These are phyloP conservation scores for Zelopaecilomyces penicillatus DNA, from an alignment of 2,329 filamentous ascomycete genomes.

Conservation along the genomic window DNA sequence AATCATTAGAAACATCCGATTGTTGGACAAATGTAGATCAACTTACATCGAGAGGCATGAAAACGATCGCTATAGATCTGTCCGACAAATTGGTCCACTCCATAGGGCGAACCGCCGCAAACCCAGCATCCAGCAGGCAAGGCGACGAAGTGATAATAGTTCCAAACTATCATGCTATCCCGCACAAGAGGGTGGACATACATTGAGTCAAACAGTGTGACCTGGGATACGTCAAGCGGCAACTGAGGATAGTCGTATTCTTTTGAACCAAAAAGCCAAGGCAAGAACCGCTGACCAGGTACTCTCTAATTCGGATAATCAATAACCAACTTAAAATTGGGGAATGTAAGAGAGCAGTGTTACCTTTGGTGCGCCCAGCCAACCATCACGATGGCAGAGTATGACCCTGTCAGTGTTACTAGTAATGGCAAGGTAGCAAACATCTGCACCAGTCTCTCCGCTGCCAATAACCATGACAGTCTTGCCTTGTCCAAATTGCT, in stretches of 20 bases:
- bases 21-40: background rate
- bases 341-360: background rate
- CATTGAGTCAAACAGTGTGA: constrained; percentile 34
- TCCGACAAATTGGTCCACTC: constrained; percentile 16
- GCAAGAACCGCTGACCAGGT: constrained; percentile 14
- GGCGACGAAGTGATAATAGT: constrained; percentile 26
- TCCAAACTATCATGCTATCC: constrained; percentile 27
- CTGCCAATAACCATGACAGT: constrained; percentile 33
- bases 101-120: constrained; percentile 12
- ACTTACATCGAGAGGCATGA: constrained; percentile 17
- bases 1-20: background rate
- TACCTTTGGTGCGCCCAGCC: constrained; percentile 12
- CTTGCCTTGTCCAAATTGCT: constrained; percentile 29
- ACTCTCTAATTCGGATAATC: constrained; percentile 3
- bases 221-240: constrained; percentile 24
- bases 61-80: constrained; percentile 18
- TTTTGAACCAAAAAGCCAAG: constrained; percentile 10
- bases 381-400: constrained; percentile 34
- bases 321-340: background rate
- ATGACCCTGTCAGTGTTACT: constrained; percentile 29
- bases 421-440: constrained; percentile 33
- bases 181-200: constrained; percentile 32
- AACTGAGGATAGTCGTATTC: constrained; percentile 13
- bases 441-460: constrained; percentile 35
- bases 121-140: constrained; percentile 16